Evolutionary conservation across 768 basidiomycete genomes (phyloP), one percentile per base, ranked within the genome.

Genomic region (Lentinula sp.): DNA sequence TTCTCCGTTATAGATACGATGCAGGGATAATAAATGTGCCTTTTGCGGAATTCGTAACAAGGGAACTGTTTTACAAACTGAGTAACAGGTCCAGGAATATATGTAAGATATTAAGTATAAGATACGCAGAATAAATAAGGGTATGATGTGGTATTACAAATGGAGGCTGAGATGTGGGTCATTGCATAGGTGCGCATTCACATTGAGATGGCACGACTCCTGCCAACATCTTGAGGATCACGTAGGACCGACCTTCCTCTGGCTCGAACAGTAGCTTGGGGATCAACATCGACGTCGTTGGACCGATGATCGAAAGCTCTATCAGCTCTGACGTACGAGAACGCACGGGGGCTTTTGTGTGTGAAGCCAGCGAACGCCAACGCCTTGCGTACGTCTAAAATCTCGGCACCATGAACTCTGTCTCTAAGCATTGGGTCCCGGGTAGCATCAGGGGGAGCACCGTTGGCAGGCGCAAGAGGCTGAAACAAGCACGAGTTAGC

Each of bases 301-400:
- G 82, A 78, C 65, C 76, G 74, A 62, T 76, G 78, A 68, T 84
- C 84, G 71, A 91, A 88, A 53, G 85, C 86, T 69, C 78, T 85
- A 74, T 91, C 89, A 61, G 84, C 88, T 68, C 86, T 81, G 66
- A 84, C 78, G 73, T 92, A 93, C 71, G 77, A 88, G 73, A 93
- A 84, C 60, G 80, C 80, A 63, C 91, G 87, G 63, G 91, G 91
- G 67, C 88, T 91, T 80, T 89, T 93, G 77, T 94, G 91, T 35
- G 92, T 93, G 75, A 93, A 93, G 55, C 91, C 92, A 61, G 89
- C 91, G 74, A 95, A 96, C 21, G 94, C 93, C 50, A 93, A 54
- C 28, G 88, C 87, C 76, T 98, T 98, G 67, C 95, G 87, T 64
- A 95, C 86, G 68, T 92, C 86, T 70, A 98, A 80, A 64, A 97